Percentiles rank a stretch among this genome's conserved stretches.
Conservation (phyloP, 768 basidiomycete species). For the Boletus reticulatus region DNA sequence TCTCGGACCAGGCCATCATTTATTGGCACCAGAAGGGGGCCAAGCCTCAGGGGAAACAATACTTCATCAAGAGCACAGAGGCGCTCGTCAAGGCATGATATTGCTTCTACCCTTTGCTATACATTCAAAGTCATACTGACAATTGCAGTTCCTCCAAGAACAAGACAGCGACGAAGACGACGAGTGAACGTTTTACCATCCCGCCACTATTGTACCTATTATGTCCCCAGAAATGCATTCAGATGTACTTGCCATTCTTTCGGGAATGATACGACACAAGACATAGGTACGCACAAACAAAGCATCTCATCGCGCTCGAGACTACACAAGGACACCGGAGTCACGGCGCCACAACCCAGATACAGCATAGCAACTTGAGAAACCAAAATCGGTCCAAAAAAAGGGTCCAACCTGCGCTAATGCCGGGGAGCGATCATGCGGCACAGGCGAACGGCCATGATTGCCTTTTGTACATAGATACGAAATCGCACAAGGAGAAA, state of each 20-base stretch:
- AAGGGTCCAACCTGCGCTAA: neutral
- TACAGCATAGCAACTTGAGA: constrained; percentile 1
- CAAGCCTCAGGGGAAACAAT: constrained; percentile 91
- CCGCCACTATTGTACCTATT: constrained; percentile 16
- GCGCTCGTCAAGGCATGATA: constrained; percentile 77
- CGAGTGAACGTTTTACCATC: constrained; percentile 14
- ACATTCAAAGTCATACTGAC: constrained; percentile 40
- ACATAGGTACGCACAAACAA: constrained; percentile 4
- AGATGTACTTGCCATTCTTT: constrained; percentile 3
- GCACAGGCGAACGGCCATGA: constrained; percentile 12
- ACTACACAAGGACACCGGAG: neutral
- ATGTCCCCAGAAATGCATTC: constrained; percentile 14
- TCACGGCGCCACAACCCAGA: neutral
- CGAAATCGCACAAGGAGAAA: constrained; percentile 17
- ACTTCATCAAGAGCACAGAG: constrained; percentile 88
- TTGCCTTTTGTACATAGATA: constrained; percentile 20
- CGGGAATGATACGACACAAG: neutral
- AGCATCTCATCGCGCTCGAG: neutral
- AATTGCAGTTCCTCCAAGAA: constrained; percentile 79
- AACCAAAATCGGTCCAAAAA: neutral
- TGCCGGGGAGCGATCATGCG: constrained; percentile 12
- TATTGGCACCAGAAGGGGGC: constrained; percentile 99
- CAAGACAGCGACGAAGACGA: constrained; percentile 71
- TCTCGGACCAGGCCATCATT: constrained; percentile 94
- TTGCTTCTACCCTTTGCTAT: neutral